Conservation (phyloP, 2,329 filamentous ascomycete species). For the Allantophomopsis lycopodina region DNA sequence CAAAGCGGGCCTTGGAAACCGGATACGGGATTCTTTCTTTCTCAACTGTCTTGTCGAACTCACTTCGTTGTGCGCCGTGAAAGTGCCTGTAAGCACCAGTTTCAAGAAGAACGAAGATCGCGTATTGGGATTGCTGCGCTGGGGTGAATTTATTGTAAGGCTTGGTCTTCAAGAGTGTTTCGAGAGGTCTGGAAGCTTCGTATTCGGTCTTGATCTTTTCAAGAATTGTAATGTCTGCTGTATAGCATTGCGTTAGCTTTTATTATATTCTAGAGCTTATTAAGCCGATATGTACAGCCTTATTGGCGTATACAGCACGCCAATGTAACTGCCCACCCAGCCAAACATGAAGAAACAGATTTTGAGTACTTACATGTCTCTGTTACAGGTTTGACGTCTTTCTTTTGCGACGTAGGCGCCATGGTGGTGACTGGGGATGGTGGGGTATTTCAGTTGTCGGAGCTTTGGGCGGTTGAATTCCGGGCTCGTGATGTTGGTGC, state of each 20-base stretch:
- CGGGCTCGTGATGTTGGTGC: no score
- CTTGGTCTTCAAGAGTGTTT: slow-evolving; percentile 9
- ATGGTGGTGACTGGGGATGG: slow-evolving; percentile 6
- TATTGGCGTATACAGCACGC: background rate
- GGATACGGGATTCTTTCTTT: slow-evolving; percentile 13
- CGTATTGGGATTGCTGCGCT: slow-evolving; percentile 12
- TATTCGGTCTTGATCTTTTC: slow-evolving; percentile 12
- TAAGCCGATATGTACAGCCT: no score
- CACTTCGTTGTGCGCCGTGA: slow-evolving; percentile 10
- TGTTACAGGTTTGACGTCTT: slow-evolving; percentile 9
- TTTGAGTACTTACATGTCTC: slow-evolving; percentile 9
- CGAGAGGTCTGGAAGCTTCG: slow-evolving; percentile 11
- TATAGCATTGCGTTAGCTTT: background rate
- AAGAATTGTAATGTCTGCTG: slow-evolving; percentile 9
- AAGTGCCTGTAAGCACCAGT: slow-evolving; percentile 11
- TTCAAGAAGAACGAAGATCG: slow-evolving; percentile 10
- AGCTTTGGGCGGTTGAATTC: no score
- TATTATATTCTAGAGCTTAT: background rate
- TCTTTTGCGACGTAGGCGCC: slow-evolving; percentile 12
- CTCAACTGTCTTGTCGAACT: slow-evolving; percentile 13
- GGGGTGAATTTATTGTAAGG: slow-evolving; percentile 8
- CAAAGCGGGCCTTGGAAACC: slow-evolving; percentile 1
- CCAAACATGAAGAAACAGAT: background rate
- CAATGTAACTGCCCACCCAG: background rate
- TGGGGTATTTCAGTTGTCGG: background rate